Percentiles rank a stretch among this genome's conserved stretches.
phyloP scores from a whole-genome alignment of 148 eudicot species.

The Spergularia bocconei region DNA sequence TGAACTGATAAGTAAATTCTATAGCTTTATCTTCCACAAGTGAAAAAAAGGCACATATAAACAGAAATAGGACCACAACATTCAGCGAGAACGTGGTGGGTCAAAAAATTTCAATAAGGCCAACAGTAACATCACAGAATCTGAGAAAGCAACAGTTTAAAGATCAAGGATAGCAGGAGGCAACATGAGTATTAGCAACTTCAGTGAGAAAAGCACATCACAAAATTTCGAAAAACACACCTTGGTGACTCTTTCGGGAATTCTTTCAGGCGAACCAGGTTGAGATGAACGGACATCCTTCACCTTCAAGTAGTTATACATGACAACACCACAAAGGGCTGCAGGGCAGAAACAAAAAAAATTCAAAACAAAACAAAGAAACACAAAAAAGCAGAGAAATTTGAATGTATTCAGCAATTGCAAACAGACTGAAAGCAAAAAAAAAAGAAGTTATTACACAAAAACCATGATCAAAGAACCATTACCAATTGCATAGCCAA shows the following conservation, averaged over 20 bases:
- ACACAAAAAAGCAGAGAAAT: not conserved
- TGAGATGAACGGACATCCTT: constrained; percentile 54
- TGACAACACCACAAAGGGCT: constrained; percentile 69
- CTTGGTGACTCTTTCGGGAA: constrained; percentile 49
- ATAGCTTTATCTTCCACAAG: too few species aligned
- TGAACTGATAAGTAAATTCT: too few species aligned
- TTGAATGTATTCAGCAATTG: not conserved
- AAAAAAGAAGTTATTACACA: not conserved
- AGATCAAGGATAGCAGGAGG: not conserved
- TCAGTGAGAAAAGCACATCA: not conserved
- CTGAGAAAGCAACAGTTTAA: not conserved
- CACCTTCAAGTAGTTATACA: constrained; percentile 73
- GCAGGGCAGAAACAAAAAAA: not conserved
- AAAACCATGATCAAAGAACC: not conserved
- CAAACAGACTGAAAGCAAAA: constrained; percentile 9
- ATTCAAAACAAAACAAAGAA: not conserved
- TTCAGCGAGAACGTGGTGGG: not conserved
- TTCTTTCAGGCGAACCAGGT: constrained; percentile 35
- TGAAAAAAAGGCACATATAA: not conserved
- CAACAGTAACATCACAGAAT: not conserved
- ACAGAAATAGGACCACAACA: not conserved
- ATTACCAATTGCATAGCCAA: constrained; percentile 85
- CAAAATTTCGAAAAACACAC: constrained; percentile 25
- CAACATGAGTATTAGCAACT: not conserved
- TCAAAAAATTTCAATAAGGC: too few species aligned